phyloP scores from a whole-genome alignment of 257 asterid species.

The Anisodus tanguticus region DNA sequence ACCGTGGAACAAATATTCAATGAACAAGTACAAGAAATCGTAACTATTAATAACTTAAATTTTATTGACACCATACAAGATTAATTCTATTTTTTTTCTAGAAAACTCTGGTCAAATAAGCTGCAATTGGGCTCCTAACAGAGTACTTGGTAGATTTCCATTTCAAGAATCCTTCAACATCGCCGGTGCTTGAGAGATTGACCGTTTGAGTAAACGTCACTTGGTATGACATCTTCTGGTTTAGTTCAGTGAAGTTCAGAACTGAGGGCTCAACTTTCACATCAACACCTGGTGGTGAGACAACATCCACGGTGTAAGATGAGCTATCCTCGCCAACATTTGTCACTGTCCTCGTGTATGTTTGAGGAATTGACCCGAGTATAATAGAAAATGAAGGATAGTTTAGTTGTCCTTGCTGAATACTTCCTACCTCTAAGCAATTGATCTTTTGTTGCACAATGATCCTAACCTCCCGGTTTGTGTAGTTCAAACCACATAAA shows the following conservation, averaged over 20 bases:
- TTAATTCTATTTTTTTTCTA: too few species aligned
- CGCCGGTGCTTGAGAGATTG: not conserved
- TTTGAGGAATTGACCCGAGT: not conserved
- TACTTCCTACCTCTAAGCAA: conserved; percentile 16
- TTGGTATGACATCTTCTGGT: conserved; percentile 29
- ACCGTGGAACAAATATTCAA: too few species aligned
- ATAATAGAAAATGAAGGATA: conserved; percentile 33
- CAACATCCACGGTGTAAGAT: conserved; percentile 23
- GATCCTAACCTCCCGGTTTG: conserved; percentile 21
- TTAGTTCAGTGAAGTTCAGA: conserved; percentile 28
- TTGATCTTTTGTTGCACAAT: conserved; percentile 26
- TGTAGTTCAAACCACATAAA: conserved; percentile 32
- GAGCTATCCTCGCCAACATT: conserved; percentile 45
- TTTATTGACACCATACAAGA: not conserved
- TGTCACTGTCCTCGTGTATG: conserved; percentile 31
- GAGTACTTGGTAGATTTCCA: conserved; percentile 38
- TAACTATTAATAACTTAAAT: too few species aligned
- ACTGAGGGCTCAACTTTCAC: conserved; percentile 28
- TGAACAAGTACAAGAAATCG: too few species aligned
- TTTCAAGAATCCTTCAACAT: conserved; percentile 39
- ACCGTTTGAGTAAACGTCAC: conserved; percentile 30
- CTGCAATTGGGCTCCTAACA: conserved; percentile 38
- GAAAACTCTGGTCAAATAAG: not conserved
- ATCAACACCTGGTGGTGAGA: conserved; percentile 26
- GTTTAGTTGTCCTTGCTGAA: conserved; percentile 38